These are phyloP conservation scores for Candida bentonensis DNA, from an alignment of 805 yeast species.

Conservation along the genomic window DNA sequence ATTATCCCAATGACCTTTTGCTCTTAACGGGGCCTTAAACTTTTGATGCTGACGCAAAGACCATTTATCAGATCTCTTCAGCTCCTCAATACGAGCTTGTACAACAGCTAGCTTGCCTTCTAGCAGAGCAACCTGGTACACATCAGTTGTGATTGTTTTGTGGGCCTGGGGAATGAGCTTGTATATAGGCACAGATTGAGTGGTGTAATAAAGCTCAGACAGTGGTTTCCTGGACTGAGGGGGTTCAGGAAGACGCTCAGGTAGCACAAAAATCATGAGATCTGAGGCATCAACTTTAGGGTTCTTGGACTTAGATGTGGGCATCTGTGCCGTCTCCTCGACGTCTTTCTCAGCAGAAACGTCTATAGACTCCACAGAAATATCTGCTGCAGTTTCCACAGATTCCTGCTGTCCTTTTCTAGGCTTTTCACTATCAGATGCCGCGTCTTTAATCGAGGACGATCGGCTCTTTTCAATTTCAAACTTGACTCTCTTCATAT, in stretches of 20 bases:
- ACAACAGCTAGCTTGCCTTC: constrained; percentile 88
- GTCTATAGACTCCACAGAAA: neutral
- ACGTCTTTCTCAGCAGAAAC: neutral
- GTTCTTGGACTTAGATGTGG: neutral
- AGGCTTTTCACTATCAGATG: neutral
- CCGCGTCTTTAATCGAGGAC: neutral
- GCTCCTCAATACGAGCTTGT: constrained; percentile 81
- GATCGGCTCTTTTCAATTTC: neutral
- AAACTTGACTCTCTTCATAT: constrained; percentile 20
- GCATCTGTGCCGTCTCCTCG: neutral
- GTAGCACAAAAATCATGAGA: constrained; percentile 18
- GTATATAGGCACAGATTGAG: constrained; percentile 77
- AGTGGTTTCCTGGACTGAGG: constrained; percentile 30
- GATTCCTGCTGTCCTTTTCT: neutral
- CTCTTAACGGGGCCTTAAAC: constrained; percentile 48
- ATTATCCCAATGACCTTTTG: constrained; percentile 53
- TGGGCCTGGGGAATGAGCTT: constrained; percentile 75
- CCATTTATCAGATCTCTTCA: constrained; percentile 81
- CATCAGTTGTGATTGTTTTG: constrained; percentile 71
- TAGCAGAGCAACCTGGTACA: constrained; percentile 68
- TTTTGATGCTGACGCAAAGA: constrained; percentile 72
- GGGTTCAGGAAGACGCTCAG: constrained; percentile 22
- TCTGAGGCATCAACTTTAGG: neutral
- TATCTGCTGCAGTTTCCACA: neutral
- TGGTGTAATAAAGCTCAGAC: constrained; percentile 73